phyloP scores from a whole-genome alignment of 192 early-diverging fungal genomes.

The Linnemannia exigua region DNA sequence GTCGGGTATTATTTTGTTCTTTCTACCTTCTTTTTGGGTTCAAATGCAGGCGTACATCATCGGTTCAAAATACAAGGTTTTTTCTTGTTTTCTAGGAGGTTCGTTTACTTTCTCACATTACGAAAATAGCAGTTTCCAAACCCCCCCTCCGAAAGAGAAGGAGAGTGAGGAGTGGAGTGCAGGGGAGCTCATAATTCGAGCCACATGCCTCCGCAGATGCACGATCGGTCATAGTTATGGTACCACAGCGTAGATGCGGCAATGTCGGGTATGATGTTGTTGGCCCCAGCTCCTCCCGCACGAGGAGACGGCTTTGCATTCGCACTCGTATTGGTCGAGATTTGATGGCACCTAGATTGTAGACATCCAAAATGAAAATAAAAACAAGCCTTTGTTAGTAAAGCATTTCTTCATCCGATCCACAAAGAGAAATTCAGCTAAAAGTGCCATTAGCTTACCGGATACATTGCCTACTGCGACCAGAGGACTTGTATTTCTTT shows the following conservation, averaged over 20 bases:
- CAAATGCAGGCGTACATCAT: too few species aligned
- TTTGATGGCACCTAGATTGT: slow-evolving; percentile 37
- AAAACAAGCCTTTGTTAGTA: neutral
- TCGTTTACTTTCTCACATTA: too few species aligned
- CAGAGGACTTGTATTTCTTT: slow-evolving; percentile 53
- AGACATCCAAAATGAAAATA: neutral
- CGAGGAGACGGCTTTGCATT: neutral
- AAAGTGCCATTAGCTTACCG: slow-evolving; percentile 14
- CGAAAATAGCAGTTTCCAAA: too few species aligned
- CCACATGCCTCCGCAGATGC: slow-evolving; percentile 57
- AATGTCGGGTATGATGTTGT: slow-evolving; percentile 38
- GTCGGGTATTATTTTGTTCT: too few species aligned
- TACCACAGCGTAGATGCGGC: slow-evolving; percentile 44
- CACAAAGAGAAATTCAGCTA: neutral
- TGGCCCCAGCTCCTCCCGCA: neutral
- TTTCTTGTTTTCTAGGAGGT: too few species aligned
- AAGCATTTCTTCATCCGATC: neutral
- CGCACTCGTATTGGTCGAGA: slow-evolving; percentile 20
- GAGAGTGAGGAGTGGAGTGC: neutral
- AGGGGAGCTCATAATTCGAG: slow-evolving; percentile 20
- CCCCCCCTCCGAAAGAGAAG: neutral
- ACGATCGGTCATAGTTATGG: slow-evolving; percentile 53
- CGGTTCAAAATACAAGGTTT: too few species aligned
- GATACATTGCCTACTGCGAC: slow-evolving; percentile 38
- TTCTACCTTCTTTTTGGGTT: too few species aligned